Conservation (phyloP, 2,329 filamentous ascomycete species). For the Eutypa lata region DNA sequence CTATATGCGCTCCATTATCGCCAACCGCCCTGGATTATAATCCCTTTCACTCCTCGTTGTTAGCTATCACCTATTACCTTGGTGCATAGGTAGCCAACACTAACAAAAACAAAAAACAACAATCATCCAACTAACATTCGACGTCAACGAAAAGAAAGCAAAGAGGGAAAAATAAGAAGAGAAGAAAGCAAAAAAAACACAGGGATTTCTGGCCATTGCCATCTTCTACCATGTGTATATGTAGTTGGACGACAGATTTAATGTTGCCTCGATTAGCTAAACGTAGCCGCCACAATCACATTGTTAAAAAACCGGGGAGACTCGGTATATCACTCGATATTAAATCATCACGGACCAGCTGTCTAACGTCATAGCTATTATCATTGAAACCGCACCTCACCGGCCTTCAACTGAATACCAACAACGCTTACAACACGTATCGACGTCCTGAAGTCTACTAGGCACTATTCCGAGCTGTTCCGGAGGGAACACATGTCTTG, state of each 20-base stretch:
- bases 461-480: neutral
- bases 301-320: constrained; percentile 24
- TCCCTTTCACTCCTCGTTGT: neutral
- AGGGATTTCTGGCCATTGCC: no score
- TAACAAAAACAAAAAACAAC: neutral
- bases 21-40: neutral
- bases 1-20: neutral
- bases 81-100: neutral
- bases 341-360: constrained; percentile 20
- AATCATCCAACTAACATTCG: neutral
- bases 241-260: neutral
- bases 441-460: neutral
- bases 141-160: neutral
- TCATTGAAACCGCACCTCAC: neutral
- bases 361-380: constrained; percentile 17
- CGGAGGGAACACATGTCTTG: neutral
- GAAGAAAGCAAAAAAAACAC: neutral
- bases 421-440: constrained; percentile 1
- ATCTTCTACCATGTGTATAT: neutral
- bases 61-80: neutral
- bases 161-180: neutral
- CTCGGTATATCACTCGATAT: constrained; percentile 19
- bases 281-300: constrained; percentile 15
- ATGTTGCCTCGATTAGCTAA: constrained; percentile 6
- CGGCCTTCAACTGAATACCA: neutral